These are phyloP conservation scores for Neoconidiobolus thromboides DNA, from an alignment of 371 early-diverging fungal species.

Conservation along the genomic window DNA sequence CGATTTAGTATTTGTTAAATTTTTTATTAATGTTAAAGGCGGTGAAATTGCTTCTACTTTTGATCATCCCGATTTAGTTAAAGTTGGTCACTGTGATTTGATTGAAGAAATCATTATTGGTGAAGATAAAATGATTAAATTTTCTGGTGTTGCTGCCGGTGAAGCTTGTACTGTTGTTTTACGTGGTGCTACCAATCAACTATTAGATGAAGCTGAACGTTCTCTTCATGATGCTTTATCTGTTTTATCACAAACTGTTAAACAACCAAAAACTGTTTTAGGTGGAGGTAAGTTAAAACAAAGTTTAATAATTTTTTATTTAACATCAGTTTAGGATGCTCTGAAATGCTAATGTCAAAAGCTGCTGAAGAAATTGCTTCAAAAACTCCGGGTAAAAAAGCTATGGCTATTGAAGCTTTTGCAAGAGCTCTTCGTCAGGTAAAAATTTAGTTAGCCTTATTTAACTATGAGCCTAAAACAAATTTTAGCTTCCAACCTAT, in stretches of 20 bases:
- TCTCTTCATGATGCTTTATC: slow-evolving; percentile 97
- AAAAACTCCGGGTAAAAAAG: slow-evolving; percentile 83
- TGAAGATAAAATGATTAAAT: slow-evolving; percentile 91
- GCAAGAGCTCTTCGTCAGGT: slow-evolving; percentile 85
- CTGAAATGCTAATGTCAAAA: slow-evolving; percentile 95
- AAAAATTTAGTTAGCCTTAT: neutral
- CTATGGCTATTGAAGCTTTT: slow-evolving; percentile 95
- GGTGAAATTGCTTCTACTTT: slow-evolving; percentile 98
- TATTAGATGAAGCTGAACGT: slow-evolving; percentile 99
- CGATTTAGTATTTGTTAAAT: neutral
- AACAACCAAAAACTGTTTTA: slow-evolving; percentile 85
- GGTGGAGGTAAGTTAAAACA: slow-evolving; percentile 56
- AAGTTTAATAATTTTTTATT: slow-evolving; percentile 7
- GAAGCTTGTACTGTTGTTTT: slow-evolving; percentile 98
- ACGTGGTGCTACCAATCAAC: slow-evolving; percentile 92
- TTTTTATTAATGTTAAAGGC: slow-evolving; percentile 16
- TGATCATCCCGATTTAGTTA: slow-evolving; percentile 90
- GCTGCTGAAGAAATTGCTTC: slow-evolving; percentile 87
- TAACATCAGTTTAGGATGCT: slow-evolving; percentile 27
- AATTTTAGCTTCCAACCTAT: slow-evolving; percentile 74
- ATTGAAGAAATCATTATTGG: slow-evolving; percentile 97
- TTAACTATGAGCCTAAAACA: too few species aligned
- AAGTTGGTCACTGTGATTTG: slow-evolving; percentile 86
- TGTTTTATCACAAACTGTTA: slow-evolving; percentile 91
- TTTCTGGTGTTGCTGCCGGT: slow-evolving; percentile 89